A percentile compares a stretch with the other conserved stretches of the same genome.
Evolutionary conservation across 2,329 filamentous ascomycete genomes (phyloP).

Genomic region (Fusarium subtropicale): DNA sequence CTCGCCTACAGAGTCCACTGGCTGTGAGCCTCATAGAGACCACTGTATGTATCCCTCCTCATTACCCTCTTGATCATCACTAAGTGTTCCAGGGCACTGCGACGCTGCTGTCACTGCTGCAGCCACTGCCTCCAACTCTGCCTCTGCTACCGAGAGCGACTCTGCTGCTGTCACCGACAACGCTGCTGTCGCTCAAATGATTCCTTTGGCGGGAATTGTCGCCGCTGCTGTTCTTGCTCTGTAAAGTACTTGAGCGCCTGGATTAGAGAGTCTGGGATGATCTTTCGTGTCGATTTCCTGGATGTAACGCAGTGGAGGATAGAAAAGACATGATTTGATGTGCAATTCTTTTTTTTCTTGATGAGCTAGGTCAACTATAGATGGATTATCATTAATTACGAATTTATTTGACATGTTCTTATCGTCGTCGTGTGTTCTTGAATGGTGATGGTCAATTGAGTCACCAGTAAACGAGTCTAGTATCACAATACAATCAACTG

Average conservation of each 20-base stretch:
- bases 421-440: neutral
- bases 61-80: fast-evolving
- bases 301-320: conserved; percentile 33
- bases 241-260: conserved; percentile 9
- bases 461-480: neutral
- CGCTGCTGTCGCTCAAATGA: conserved; percentile 30
- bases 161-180: conserved; percentile 26
- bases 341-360: conserved; percentile 5
- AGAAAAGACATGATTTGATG: conserved; percentile 29
- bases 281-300: conserved; percentile 23
- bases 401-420: neutral
- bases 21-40: conserved; percentile 43
- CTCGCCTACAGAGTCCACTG: conserved; percentile 43
- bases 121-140: conserved; percentile 1
- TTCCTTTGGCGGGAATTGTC: conserved; percentile 41
- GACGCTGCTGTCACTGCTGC: conserved; percentile 32
- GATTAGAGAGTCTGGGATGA: conserved; percentile 6
- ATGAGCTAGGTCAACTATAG: conserved; percentile 1
- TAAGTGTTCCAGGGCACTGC: conserved; percentile 38
- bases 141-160: conserved; percentile 15
- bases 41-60: conserved; percentile 27
- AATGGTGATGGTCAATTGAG: neutral
- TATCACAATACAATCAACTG: neutral
- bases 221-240: conserved; percentile 42
- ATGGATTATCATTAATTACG: conserved; percentile 15